These are phyloP conservation scores for Emydomyces testavorans DNA, from an alignment of 2,329 filamentous ascomycete species.

Conservation along the genomic window DNA sequence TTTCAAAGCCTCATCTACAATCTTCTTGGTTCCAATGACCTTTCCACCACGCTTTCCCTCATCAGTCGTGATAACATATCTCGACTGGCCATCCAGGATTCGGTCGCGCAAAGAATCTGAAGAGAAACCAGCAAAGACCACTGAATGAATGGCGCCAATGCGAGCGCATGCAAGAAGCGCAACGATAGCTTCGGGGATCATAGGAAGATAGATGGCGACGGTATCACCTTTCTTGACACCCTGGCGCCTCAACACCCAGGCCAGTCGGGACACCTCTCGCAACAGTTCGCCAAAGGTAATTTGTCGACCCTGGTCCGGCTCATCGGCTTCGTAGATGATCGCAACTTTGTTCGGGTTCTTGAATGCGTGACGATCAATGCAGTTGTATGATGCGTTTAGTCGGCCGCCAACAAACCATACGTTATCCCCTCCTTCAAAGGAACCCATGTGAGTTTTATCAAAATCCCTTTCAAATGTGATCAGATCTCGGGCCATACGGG, in stretches of 20 bases:
- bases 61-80: constrained; percentile 91
- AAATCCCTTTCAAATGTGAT: constrained; percentile 88
- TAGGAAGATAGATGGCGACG: constrained; percentile 92
- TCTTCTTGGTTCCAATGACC: constrained; percentile 95
- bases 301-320: constrained; percentile 71
- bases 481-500: constrained; percentile 68
- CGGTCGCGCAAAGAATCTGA: constrained; percentile 92
- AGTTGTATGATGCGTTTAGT: constrained; percentile 95
- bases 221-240: constrained; percentile 96
- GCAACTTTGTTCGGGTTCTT: constrained; percentile 86
- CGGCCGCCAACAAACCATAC: constrained; percentile 92
- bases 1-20: constrained; percentile 93
- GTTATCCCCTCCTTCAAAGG: constrained; percentile 65
- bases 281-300: constrained; percentile 91
- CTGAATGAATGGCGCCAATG: constrained; percentile 92
- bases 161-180: constrained; percentile 82
- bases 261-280: constrained; percentile 75
- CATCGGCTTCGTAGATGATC: constrained; percentile 98
- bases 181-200: constrained; percentile 93
- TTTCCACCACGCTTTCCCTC: constrained; percentile 98
- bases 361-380: constrained; percentile 90
- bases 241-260: constrained; percentile 85
- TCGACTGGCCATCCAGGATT: constrained; percentile 79
- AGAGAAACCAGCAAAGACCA: constrained; percentile 96
- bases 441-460: constrained; percentile 71